phyloP scores from a whole-genome alignment of 768 basidiomycete genomes.

The Candolleomyces aberdarensis region DNA sequence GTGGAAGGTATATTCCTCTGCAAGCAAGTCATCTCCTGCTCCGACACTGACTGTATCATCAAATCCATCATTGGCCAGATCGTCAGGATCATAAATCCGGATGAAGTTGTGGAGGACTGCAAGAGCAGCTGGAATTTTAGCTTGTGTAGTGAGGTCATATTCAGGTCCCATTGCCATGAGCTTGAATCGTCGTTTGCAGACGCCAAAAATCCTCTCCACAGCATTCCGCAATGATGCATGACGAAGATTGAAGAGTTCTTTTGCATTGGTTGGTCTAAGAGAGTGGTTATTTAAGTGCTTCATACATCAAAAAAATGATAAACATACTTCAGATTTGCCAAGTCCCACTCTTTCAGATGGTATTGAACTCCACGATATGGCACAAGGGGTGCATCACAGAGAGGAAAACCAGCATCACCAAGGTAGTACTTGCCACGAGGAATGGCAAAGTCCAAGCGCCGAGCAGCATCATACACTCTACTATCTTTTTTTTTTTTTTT shows the following conservation, averaged over 20 bases:
- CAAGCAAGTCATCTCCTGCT: neutral
- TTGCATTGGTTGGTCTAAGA: constrained; percentile 20
- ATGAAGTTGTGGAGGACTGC: constrained; percentile 20
- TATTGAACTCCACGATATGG: constrained; percentile 34
- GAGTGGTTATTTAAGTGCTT: no score
- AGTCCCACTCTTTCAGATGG: constrained; percentile 36
- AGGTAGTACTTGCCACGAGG: constrained; percentile 29
- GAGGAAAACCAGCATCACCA: constrained; percentile 32
- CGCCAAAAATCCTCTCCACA: constrained; percentile 35
- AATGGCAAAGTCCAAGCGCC: constrained; percentile 20
- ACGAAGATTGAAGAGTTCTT: constrained; percentile 35
- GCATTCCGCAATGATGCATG: constrained; percentile 33
- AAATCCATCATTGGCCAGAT: neutral
- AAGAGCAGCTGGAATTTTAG: constrained; percentile 16
- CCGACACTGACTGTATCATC: neutral
- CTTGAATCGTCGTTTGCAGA: constrained; percentile 12
- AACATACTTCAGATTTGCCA: constrained; percentile 5
- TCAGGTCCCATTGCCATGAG: constrained; percentile 4
- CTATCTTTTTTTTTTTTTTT: neutral
- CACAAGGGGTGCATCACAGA: constrained; percentile 28
- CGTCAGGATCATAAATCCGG: constrained; percentile 17
- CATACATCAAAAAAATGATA: no score
- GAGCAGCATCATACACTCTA: constrained; percentile 19
- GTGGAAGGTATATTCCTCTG: neutral
- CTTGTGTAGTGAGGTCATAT: constrained; percentile 16